Base-by-base conservation (phyloP, 2,329 filamentous ascomycete genomes). In the Rugonectria rugulosa region DNA sequence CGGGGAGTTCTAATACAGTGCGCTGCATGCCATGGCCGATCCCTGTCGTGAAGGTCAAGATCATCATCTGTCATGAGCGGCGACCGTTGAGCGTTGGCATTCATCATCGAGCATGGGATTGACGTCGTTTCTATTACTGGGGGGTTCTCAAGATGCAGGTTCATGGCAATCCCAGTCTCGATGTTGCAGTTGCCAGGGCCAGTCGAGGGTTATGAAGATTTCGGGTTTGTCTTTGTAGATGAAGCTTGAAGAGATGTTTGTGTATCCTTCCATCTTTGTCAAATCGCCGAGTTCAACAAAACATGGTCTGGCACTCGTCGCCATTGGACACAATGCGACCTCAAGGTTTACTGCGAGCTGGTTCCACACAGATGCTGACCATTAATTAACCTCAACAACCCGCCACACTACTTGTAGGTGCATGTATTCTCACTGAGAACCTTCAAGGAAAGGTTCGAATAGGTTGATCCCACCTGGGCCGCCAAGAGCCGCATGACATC, bases 401-500 rank as follows among this genome's bases (percentile, higher is more conserved):
- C 44, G 20, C 34, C 38, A 41, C 24, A 26, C 11, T 19, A 36
- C 5, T 15, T 36, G 12, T 36, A n/a, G 19, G 14, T 36, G 12
- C 40, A n/a, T n/a, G n/a, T n/a, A 53, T 34, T 55, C 48, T 64
- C 46, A 40, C 61, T 52, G 53, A 64, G 47, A 58, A 49, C 42
- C 45, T 50, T 53, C 61, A 42, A n/a, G 45, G 26, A 65, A 67
- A 67, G 59, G 64, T 67, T 67, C 46, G 56, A 56, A 47, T 57
- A 43, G 42, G 24, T 49, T 31, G 29, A 38, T 58, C 43, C 54
- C 52, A 57, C 49, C 53, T 56, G 45, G 50, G 60, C 56, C 51
- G 27, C 56, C 60, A 38, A 55, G 45, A 42, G 47, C 50, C 49
- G 37, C 53, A 46, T 44, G 52, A 26, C 19, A 29, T 9, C 14